Evolutionary conservation across 2,329 filamentous ascomycete genomes (phyloP), one percentile per base, ranked within the genome.

Genomic region (Xylogone sp.): DNA sequence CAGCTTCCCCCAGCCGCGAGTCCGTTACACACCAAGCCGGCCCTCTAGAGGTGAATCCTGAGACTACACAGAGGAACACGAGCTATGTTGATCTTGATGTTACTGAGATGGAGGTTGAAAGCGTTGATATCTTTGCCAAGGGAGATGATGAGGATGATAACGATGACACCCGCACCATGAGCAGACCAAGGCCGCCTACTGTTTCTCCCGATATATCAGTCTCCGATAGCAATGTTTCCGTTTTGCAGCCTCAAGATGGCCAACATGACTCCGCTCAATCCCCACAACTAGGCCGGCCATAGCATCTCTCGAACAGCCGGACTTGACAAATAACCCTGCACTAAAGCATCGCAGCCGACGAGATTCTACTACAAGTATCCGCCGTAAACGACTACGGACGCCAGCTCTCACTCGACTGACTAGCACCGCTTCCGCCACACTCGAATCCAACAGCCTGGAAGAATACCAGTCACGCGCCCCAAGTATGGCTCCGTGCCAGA

Each of bases 371-470:
- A 50, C 42, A 53, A 51, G 52, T 52, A 24, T 50, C 53, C 46
- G 43, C 50, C 47, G 48, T 48, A 57, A 51, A 45, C 48, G 50
- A 49, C 43, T 42, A 49, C 47, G 51, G 45, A 56, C 27, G 45
- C 45, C 45, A 53, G 20, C 47, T 45, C 49, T 42, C 47, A 53
- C 45, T 47, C 8, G 46, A 51, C 48, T 29, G 27, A 21, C 52
- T 54, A 47, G 50, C 34, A 45, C 50, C 43, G 50, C 45, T 59
- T 63, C 50, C 50, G 46, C 43, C 24, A 31, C 46, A 49, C 49
- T 54, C 42, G 44, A 52, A 52, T 50, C 52, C 43, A 50, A 29
- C 43, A 46, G 46, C n/a, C 42, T 48, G 27, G 16, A 53, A 55
- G 12, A 27, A 42, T 12, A 24, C 42, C 34, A 52, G 52, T 50